Evolutionary conservation across 176 grass and related monocot species (phyloP).

Genomic region (Tillandsia fasciculata): DNA sequence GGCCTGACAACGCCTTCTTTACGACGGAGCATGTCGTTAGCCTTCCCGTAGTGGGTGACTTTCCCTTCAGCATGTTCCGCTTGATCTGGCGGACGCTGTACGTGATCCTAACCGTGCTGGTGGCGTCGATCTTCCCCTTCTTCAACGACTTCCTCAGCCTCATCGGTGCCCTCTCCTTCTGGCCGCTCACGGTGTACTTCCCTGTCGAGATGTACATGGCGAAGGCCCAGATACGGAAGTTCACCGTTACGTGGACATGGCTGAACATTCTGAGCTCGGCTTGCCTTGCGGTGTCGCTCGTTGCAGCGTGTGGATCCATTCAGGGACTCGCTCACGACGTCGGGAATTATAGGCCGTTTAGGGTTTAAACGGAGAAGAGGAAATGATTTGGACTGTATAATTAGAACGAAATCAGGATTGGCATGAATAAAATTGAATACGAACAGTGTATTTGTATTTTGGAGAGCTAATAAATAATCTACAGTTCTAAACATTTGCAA

Average conservation of each 20-base stretch:
- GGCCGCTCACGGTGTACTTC: constrained; percentile 93
- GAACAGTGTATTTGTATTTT: too few species aligned
- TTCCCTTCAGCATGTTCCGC: constrained; percentile 34
- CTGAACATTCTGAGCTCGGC: constrained; percentile 25
- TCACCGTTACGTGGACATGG: constrained; percentile 6
- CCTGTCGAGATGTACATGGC: constrained; percentile 92
- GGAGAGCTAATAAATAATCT: too few species aligned
- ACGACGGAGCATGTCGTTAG: not conserved
- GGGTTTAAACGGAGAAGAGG: constrained; percentile 1
- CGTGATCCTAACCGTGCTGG: constrained; percentile 57
- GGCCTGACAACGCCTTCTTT: constrained; percentile 2
- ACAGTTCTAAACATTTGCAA: too few species aligned
- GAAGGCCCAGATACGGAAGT: constrained; percentile 35
- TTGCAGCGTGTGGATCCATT: constrained; percentile 46
- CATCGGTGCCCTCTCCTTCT: constrained; percentile 81
- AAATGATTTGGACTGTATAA: not conserved
- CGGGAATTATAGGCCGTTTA: constrained; percentile 59
- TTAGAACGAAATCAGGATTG: not conserved
- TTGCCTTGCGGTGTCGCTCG: constrained; percentile 45
- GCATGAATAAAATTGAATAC: too few species aligned
- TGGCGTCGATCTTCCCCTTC: constrained; percentile 80
- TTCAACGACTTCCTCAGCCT: constrained; percentile 70
- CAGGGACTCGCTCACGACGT: constrained; percentile 52
- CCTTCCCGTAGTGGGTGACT: not conserved
- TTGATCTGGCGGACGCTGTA: constrained; percentile 45